Evolutionary conservation across 805 yeast genomes (phyloP).

Genomic region (Candida tallmaniae): DNA sequence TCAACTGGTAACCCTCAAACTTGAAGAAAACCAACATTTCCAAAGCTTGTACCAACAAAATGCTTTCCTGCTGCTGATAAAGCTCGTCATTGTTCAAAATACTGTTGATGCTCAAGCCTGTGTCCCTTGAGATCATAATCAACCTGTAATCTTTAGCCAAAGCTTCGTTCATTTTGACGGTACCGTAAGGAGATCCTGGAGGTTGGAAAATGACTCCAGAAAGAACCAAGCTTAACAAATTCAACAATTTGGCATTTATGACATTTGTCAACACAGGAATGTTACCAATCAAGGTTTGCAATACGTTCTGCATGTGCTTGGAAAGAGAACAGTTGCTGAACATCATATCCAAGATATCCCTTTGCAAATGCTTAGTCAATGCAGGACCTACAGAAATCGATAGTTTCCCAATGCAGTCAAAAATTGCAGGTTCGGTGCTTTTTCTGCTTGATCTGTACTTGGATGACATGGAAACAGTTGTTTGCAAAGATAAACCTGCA

Average conservation of each 20-base stretch:
- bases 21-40: slow-evolving; percentile 71
- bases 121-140: slow-evolving; percentile 66
- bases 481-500: slow-evolving; percentile 21
- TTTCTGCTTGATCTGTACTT: slow-evolving; percentile 55
- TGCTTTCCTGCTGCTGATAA: slow-evolving; percentile 35
- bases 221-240: slow-evolving; percentile 66
- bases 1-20: slow-evolving; percentile 69
- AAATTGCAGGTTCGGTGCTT: slow-evolving; percentile 79
- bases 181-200: slow-evolving; percentile 80
- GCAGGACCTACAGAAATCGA: slow-evolving; percentile 93
- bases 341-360: slow-evolving; percentile 74
- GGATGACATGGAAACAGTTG: slow-evolving; percentile 35
- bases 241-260: slow-evolving; percentile 67
- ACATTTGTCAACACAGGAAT: slow-evolving; percentile 77
- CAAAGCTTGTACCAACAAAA: slow-evolving; percentile 69
- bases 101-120: slow-evolving; percentile 39
- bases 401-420: slow-evolving; percentile 81
- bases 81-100: slow-evolving; percentile 26
- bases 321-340: slow-evolving; percentile 74
- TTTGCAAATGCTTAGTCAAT: slow-evolving; percentile 79
- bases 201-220: slow-evolving; percentile 78
- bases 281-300: slow-evolving; percentile 60
- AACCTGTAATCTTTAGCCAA: slow-evolving; percentile 77
- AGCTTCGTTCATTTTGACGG: slow-evolving; percentile 53
- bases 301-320: slow-evolving; percentile 74